Percentiles rank a stretch among this genome's conserved stretches.
Evolutionary conservation across 164 flowering plant genomes (phyloP).

Genomic region (Annona cherimola): DNA sequence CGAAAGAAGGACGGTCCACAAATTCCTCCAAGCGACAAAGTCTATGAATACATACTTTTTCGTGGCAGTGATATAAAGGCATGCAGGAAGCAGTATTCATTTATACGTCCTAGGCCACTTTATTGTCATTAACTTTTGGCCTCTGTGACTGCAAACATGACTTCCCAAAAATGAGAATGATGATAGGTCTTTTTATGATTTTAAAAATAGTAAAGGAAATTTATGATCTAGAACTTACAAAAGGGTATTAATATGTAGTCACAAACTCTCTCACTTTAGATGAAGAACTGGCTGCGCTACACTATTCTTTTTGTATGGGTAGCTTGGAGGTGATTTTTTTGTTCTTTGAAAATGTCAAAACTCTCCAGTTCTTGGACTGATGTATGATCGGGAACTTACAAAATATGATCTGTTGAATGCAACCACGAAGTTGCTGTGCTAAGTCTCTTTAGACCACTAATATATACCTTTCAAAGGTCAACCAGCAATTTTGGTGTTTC

Average conservation of each 20-base stretch:
- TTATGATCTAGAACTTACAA: too few relatives aligned
- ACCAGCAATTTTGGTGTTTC: neutral
- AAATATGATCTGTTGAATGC: too few relatives aligned
- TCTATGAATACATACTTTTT: slow-evolving; percentile 80
- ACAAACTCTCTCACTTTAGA: neutral
- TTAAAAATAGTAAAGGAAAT: neutral
- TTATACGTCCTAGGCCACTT: neutral
- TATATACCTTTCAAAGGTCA: too few relatives aligned
- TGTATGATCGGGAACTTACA: neutral
- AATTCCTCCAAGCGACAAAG: slow-evolving; percentile 71
- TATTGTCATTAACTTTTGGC: neutral
- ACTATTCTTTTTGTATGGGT: neutral
- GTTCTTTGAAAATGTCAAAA: neutral
- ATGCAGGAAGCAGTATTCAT: neutral
- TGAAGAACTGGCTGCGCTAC: neutral
- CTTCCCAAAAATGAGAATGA: too few relatives aligned
- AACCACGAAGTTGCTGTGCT: too few relatives aligned
- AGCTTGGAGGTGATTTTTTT: neutral
- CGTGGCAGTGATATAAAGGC: slow-evolving; percentile 93
- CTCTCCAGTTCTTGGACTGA: neutral
- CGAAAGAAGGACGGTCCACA: slow-evolving; percentile 86
- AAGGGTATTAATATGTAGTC: neutral
- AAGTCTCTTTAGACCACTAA: too few relatives aligned
- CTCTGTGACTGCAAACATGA: too few relatives aligned
- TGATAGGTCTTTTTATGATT: too few relatives aligned